These are phyloP conservation scores for Sicyos edulis DNA, from an alignment of 306 rosid species.

Conservation along the genomic window DNA sequence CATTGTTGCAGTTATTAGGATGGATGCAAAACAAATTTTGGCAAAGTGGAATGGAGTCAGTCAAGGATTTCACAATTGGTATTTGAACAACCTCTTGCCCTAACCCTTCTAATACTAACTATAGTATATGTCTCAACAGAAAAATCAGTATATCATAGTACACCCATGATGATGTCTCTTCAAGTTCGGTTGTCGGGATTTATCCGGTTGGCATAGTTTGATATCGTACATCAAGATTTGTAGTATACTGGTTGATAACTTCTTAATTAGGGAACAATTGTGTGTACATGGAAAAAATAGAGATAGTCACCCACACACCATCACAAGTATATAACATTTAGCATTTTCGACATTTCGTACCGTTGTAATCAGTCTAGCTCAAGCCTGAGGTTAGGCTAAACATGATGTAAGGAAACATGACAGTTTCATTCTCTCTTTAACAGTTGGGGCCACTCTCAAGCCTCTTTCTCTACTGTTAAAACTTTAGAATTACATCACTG, in stretches of 20 bases:
- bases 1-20: constrained; percentile 66
- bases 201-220: constrained; percentile 4
- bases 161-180: not conserved
- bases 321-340: constrained; percentile 1
- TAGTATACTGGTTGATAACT: constrained; percentile 2
- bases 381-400: constrained; percentile 5
- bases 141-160: not conserved
- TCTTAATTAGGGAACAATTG: constrained; percentile 6
- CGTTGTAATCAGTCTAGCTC: not conserved
- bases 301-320: constrained; percentile 8
- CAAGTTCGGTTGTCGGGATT: not conserved
- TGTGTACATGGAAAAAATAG: not conserved
- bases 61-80: constrained; percentile 68
- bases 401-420: constrained; percentile 13
- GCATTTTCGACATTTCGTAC: not conserved
- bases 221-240: not conserved
- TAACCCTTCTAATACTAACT: constrained; percentile 20
- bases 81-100: constrained; percentile 29
- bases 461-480: constrained; percentile 8
- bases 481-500: not conserved
- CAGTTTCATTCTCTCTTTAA: constrained; percentile 12
- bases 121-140: not conserved
- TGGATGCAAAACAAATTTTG: constrained; percentile 80
- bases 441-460: constrained; percentile 20
- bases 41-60: constrained; percentile 49